These are phyloP conservation scores for Drechslerella stenobrocha DNA, from an alignment of 2,329 filamentous ascomycete species.

Conservation along the genomic window DNA sequence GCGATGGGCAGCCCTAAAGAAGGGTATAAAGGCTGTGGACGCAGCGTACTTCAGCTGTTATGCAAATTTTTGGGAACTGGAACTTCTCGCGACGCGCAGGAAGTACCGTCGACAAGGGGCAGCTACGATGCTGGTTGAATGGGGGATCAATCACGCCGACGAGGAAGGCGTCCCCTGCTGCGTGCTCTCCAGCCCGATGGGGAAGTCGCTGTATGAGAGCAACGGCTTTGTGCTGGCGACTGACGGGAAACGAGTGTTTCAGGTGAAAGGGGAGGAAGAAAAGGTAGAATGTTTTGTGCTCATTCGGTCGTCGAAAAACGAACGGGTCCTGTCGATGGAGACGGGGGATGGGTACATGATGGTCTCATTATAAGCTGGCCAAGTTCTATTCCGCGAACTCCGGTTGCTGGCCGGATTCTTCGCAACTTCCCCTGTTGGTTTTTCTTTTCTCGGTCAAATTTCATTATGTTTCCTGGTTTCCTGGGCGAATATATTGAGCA, in stretches of 20 bases:
- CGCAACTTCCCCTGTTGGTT: neutral
- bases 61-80: conserved; percentile 43
- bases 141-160: conserved; percentile 37
- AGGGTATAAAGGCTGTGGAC: conserved; percentile 38
- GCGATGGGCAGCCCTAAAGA: conserved; percentile 38
- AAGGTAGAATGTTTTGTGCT: conserved; percentile 46
- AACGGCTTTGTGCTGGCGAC: conserved; percentile 42
- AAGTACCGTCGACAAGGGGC: conserved; percentile 44
- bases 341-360: conserved; percentile 45
- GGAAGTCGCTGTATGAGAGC: conserved; percentile 41
- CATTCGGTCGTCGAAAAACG: conserved; percentile 35
- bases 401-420: conserved; percentile 4
- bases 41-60: conserved; percentile 30
- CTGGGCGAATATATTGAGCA: neutral
- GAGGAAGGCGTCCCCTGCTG: conserved; percentile 47
- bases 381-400: neutral
- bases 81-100: conserved; percentile 30
- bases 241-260: conserved; percentile 43
- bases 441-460: neutral
- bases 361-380: conserved; percentile 38
- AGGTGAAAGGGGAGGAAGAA: conserved; percentile 44
- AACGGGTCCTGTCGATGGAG: conserved; percentile 39
- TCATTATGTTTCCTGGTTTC: neutral
- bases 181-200: conserved; percentile 42
- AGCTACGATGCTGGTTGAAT: conserved; percentile 41